These are phyloP conservation scores for Populus hybrid DNA, from an alignment of 441 rosid genomes.

Conservation along the genomic window DNA sequence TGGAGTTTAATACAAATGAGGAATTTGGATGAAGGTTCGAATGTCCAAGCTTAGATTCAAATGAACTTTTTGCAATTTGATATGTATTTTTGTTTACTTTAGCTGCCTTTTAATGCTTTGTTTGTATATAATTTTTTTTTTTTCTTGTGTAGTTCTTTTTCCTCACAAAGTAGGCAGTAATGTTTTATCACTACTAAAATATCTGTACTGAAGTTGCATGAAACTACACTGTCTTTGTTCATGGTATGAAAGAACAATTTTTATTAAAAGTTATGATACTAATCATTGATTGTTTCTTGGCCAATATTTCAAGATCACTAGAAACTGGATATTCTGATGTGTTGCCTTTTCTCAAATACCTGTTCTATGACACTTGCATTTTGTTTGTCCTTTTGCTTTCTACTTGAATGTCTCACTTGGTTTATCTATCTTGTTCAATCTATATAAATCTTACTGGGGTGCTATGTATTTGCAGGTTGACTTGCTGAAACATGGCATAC, in stretches of 20 bases:
- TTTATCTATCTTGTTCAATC: neutral
- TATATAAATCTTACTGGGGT: neutral
- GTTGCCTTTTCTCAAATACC: neutral
- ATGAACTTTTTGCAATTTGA: neutral
- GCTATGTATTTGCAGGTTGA: constrained; percentile 51
- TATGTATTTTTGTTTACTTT: no score
- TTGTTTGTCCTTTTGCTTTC: neutral
- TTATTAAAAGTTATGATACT: neutral
- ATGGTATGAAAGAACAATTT: neutral
- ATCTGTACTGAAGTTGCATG: no score
- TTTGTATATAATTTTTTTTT: no score
- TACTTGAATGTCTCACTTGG: neutral
- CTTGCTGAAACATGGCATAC: constrained; percentile 75
- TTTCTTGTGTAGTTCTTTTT: no score
- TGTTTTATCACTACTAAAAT: no score
- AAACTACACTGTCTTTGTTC: neutral
- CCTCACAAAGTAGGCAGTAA: no score
- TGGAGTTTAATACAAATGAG: neutral
- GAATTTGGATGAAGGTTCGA: neutral
- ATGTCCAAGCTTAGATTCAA: neutral
- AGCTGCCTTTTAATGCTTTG: no score
- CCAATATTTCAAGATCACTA: neutral
- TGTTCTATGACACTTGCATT: neutral
- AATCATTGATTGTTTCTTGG: neutral
- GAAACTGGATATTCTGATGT: neutral